Base-by-base conservation (phyloP, 108 stramenopile species). In the Cyclotella sp. region DNA sequence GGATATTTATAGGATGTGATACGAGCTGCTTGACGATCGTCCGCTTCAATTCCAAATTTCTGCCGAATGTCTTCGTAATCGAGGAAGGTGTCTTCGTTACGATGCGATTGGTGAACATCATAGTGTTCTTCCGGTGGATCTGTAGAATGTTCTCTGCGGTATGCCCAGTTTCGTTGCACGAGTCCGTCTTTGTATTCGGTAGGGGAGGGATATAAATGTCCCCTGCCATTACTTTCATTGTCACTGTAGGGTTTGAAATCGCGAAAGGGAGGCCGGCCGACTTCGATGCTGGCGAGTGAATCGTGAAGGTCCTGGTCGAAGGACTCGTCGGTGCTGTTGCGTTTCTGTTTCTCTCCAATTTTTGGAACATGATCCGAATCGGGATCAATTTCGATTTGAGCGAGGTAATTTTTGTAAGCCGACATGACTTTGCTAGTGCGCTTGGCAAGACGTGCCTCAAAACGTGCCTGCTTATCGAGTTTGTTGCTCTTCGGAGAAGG, bases 1-100 rank as follows among this genome's bases (percentile, higher is more conserved):
- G 68, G 68, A 41, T 69, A 55, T 55, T 69, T 69, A 27, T 69
- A 69, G 19, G 63, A 19, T 22, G 63, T 43, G n/a, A 7, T 61
- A 10, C 60, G 13, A 13, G 60, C 60, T 29, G 8, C 26, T 54
- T 14, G 7, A 61, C 43, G 9, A 9, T 21, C 40, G 41, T 63
- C 63, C 13, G 63, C 43, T 19, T 63, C 63, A 43, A 63, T 44
- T 8, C 63, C 63, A 19, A 44, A 42, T 22, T 43, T 63, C 9
- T 12, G 41, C 9, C 58, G 22, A 21, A 63, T 63, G n/a, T 63
- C 63, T 5, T 63, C 63, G 28, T 63, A 63, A 21, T 44, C 63
- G 6, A 63, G 28, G 43, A 63, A 63, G 5, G 63, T 63, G 3
- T 41, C 43, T 12, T 63, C 63, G n/a, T n/a, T n/a, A n/a, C n/a